Evolutionary conservation across 2,329 filamentous ascomycete species (phyloP).

Genomic region (Ophiognomonia clavigignenti-juglandacearum): DNA sequence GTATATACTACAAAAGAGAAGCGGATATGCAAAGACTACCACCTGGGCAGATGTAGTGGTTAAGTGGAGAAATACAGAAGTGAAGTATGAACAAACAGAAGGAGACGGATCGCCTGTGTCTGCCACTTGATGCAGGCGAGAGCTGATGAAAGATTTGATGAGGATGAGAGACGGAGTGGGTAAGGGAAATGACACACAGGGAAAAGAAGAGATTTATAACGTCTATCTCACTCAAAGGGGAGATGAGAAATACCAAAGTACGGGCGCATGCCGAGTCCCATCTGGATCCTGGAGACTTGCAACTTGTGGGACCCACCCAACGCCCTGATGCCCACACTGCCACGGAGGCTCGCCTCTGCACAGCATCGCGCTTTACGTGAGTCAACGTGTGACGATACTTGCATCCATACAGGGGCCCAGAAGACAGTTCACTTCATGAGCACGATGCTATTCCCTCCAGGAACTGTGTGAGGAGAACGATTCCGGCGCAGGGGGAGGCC

Average conservation of each 20-base stretch:
- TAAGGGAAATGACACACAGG: too few relatives aligned
- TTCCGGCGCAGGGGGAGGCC: background rate
- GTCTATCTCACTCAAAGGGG: background rate
- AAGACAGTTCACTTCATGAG: background rate
- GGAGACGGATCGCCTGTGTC: background rate
- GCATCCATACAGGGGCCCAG: too few relatives aligned
- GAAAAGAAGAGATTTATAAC: too few relatives aligned
- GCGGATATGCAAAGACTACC: slow-evolving; percentile 4
- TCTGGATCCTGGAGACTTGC: background rate
- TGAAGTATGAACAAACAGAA: background rate
- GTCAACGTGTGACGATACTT: too few relatives aligned
- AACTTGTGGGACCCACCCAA: slow-evolving; percentile 1
- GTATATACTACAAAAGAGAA: background rate
- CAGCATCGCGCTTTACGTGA: too few relatives aligned
- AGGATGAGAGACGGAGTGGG: background rate
- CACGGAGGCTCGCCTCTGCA: too few relatives aligned
- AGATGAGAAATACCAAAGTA: background rate
- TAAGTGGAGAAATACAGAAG: background rate
- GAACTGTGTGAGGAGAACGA: background rate
- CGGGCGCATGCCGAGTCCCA: slow-evolving; percentile 2
- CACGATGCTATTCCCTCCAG: background rate
- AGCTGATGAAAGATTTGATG: background rate
- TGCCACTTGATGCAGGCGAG: background rate
- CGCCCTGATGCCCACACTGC: background rate
- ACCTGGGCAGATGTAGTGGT: slow-evolving; percentile 10